These are phyloP conservation scores for Suillus brevipes DNA, from an alignment of 768 basidiomycete species.

Conservation along the genomic window DNA sequence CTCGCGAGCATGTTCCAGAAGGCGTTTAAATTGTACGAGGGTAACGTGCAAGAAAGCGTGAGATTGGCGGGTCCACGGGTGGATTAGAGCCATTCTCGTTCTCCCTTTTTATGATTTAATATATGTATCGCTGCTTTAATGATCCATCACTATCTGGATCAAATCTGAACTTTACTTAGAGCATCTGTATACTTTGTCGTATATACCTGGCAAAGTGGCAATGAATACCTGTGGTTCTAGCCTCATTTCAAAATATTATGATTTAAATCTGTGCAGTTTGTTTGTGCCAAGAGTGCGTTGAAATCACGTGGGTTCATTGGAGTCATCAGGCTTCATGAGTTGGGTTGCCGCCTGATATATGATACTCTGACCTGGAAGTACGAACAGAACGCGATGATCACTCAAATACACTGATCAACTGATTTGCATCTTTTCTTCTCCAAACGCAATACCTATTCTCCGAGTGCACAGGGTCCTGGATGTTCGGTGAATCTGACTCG, in stretches of 20 bases:
- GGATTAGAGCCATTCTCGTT: constrained; percentile 15
- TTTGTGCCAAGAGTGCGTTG: neutral
- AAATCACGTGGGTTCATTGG: neutral
- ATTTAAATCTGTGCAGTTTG: too few relatives aligned
- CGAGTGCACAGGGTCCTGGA: constrained; percentile 24
- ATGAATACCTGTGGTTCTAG: neutral
- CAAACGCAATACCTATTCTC: neutral
- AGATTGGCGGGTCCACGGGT: constrained; percentile 72
- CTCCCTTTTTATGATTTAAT: neutral
- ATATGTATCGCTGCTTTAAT: neutral
- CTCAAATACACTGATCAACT: constrained; percentile 49
- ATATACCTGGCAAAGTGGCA: neutral
- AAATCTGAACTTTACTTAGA: constrained; percentile 1
- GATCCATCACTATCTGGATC: neutral
- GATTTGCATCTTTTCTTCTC: neutral
- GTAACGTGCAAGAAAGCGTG: constrained; percentile 79
- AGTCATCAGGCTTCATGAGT: neutral
- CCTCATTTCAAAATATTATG: too few relatives aligned
- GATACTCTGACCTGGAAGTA: neutral
- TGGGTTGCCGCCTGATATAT: too few relatives aligned
- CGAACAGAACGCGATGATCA: constrained; percentile 42
- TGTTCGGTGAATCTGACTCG: constrained; percentile 84
- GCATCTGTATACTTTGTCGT: neutral
- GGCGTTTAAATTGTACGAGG: constrained; percentile 91
- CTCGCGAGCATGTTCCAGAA: constrained; percentile 92